These are phyloP conservation scores for Ophiostoma novo-ulmi DNA, from an alignment of 2,329 filamentous ascomycete species.

Conservation along the genomic window DNA sequence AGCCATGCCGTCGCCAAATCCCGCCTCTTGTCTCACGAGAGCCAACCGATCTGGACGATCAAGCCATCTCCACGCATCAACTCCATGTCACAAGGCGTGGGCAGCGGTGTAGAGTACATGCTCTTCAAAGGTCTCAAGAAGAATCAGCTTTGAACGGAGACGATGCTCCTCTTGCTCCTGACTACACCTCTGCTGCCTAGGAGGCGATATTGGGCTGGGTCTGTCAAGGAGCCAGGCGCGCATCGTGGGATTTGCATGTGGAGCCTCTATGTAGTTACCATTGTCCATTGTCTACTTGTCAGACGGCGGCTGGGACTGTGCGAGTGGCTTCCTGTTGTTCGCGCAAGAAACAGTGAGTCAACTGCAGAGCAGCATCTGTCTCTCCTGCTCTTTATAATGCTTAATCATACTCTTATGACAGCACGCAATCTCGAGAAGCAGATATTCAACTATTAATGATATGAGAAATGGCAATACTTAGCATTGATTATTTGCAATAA, in stretches of 20 bases:
- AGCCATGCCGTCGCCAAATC: neutral
- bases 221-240: neutral
- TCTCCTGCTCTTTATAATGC: too few species aligned
- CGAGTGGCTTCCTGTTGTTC: too few species aligned
- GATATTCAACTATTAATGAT: too few species aligned
- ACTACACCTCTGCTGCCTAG: constrained; percentile 8
- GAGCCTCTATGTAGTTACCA: neutral
- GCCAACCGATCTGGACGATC: neutral
- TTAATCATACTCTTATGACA: neutral
- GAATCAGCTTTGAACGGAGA: neutral
- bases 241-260: neutral
- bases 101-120: neutral
- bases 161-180: neutral
- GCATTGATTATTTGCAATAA: neutral
- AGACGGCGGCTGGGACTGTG: neutral
- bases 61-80: neutral
- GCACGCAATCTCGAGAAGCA: neutral
- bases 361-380: too few species aligned
- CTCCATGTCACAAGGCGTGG: neutral
- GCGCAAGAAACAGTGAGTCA: neutral
- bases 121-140: neutral
- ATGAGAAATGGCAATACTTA: neutral
- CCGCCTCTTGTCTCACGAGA: neutral
- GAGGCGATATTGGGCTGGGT: neutral
- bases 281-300: neutral